phyloP scores from a whole-genome alignment of 1,284 basidiomycete genomes.

The Trametes polyzona region DNA sequence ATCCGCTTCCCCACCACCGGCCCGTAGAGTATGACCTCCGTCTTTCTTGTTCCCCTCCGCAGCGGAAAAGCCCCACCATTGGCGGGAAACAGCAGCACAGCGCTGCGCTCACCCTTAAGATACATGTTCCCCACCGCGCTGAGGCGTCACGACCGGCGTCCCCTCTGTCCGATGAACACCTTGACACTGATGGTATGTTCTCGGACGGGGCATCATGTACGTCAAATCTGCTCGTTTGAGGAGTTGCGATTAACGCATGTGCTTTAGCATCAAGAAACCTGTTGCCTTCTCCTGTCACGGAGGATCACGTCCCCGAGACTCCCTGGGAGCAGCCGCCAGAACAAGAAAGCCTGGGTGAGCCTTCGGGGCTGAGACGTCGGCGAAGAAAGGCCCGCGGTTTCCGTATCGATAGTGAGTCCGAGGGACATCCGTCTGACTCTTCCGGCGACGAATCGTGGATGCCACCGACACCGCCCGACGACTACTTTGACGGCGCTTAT shows the following conservation, averaged over 20 bases:
- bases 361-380: constrained; percentile 37
- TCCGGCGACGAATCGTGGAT: constrained; percentile 22
- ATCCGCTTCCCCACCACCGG: constrained; percentile 28
- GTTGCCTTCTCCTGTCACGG: constrained; percentile 7
- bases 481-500: constrained; percentile 19
- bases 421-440: constrained; percentile 3
- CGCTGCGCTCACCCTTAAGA: constrained; percentile 35
- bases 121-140: constrained; percentile 20
- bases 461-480: constrained; percentile 24
- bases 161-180: constrained; percentile 11
- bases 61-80: constrained; percentile 34
- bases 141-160: constrained; percentile 12
- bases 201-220: constrained; percentile 20
- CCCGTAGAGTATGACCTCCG: constrained; percentile 34
- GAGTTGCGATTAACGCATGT: background rate
- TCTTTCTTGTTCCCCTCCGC: constrained; percentile 33
- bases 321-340: constrained; percentile 13
- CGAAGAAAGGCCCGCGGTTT: constrained; percentile 11
- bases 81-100: constrained; percentile 29
- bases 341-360: constrained; percentile 19
- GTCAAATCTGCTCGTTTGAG: background rate
- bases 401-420: constrained; percentile 16
- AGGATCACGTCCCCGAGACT: background rate
- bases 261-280: constrained; percentile 14
- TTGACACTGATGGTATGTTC: constrained; percentile 12